Evolutionary conservation across 805 yeast genomes (phyloP).

Genomic region (Candida silvicultrix): DNA sequence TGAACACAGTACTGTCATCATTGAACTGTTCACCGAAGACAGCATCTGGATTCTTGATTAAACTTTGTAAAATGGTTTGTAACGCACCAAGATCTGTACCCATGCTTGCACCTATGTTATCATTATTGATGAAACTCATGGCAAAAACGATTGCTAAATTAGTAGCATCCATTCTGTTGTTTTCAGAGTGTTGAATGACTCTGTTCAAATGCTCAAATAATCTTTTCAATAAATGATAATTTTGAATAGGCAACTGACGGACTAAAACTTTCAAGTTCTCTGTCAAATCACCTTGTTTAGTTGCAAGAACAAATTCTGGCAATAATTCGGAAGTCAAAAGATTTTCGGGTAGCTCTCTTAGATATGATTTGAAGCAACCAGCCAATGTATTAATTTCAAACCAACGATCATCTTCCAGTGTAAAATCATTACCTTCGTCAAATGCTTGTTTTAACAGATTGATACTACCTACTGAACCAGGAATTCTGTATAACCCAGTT

Average conservation of each 20-base stretch:
- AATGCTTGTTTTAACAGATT: constrained; percentile 47
- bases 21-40: constrained; percentile 20
- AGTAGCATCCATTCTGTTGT: constrained; percentile 82
- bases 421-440: constrained; percentile 41
- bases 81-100: constrained; percentile 47
- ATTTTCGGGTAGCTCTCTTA: constrained; percentile 86
- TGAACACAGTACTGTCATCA: constrained; percentile 1
- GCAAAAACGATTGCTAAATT: constrained; percentile 87
- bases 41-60: constrained; percentile 35
- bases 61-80: constrained; percentile 43
- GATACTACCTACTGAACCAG: constrained; percentile 56
- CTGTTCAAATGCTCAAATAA: constrained; percentile 63
- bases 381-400: constrained; percentile 83
- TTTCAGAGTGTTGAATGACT: constrained; percentile 58
- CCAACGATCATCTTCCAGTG: constrained; percentile 50
- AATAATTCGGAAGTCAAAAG: constrained; percentile 64
- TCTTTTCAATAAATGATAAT: constrained; percentile 62
- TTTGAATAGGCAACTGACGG: constrained; percentile 50
- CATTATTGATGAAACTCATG: constrained; percentile 49
- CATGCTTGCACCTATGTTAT: constrained; percentile 35
- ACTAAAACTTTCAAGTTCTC: constrained; percentile 28
- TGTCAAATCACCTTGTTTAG: constrained; percentile 25
- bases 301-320: constrained; percentile 43
- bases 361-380: constrained; percentile 76
- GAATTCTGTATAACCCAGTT: constrained; percentile 80